Evolutionary conservation across 2,329 filamentous ascomycete genomes (phyloP).

Genomic region (Ophiostoma australiae): DNA sequence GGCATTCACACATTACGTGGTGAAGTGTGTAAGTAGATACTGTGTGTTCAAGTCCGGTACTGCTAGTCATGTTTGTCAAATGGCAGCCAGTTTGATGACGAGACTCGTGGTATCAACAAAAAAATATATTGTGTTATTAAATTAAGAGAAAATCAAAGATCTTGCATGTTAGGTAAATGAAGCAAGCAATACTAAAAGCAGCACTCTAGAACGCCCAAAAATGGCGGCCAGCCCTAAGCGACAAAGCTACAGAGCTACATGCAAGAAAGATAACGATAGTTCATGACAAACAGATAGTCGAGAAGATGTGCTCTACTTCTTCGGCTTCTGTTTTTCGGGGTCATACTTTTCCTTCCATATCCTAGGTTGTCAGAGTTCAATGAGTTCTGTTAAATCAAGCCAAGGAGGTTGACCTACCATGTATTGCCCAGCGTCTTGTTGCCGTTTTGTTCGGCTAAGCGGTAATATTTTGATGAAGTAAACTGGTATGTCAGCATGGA

Average conservation of each 20-base stretch:
- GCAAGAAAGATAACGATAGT: background rate
- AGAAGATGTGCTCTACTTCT: slow-evolving; percentile 28
- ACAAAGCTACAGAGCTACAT: background rate
- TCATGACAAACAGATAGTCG: background rate
- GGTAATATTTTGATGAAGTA: slow-evolving; percentile 82
- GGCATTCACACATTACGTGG: background rate
- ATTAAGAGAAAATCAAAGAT: background rate
- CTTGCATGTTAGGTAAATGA: background rate
- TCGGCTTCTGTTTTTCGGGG: slow-evolving; percentile 41
- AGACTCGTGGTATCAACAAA: background rate
- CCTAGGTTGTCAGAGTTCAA: slow-evolving; percentile 47
- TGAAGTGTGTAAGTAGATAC: background rate
- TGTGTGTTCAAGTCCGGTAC: background rate
- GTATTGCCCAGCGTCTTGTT: slow-evolving; percentile 89
- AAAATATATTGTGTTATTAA: background rate
- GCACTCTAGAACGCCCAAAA: background rate
- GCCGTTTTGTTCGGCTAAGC: slow-evolving; percentile 81
- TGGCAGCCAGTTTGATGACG: too few relatives aligned
- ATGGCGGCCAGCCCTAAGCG: background rate
- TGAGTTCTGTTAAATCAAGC: background rate
- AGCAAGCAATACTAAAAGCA: background rate
- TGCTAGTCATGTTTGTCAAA: background rate
- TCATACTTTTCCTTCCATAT: slow-evolving; percentile 98
- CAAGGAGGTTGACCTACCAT: slow-evolving; percentile 61
- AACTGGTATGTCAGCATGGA: slow-evolving; percentile 56